These are phyloP conservation scores for Dothidotthia symphoricarpi DNA, from an alignment of 2,329 filamentous ascomycete genomes.

Conservation along the genomic window DNA sequence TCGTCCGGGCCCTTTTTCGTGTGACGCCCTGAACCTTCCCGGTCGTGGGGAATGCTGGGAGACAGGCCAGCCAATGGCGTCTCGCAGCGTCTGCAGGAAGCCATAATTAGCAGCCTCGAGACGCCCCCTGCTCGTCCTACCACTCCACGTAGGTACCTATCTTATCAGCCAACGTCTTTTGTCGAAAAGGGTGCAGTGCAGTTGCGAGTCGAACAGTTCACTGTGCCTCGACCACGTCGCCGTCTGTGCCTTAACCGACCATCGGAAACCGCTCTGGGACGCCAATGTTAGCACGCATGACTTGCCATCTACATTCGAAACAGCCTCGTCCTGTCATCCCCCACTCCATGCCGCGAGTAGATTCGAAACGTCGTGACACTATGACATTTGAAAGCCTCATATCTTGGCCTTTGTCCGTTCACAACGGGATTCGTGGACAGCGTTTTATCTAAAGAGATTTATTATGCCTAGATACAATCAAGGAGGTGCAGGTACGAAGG, in stretches of 20 bases:
- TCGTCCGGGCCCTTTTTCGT: constrained; percentile 6
- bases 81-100: background rate
- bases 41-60: background rate
- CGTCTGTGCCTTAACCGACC: background rate
- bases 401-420: no score
- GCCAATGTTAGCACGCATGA: constrained; percentile 28
- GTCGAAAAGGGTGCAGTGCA: no score
- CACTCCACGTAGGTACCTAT: no score
- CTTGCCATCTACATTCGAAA: constrained; percentile 22
- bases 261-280: constrained; percentile 26
- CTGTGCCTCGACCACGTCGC: no score
- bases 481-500: constrained; percentile 17
- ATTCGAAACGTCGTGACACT: constrained; percentile 7
- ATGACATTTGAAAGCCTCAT: no score
- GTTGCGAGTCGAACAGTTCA: no score
- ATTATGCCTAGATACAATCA: no score
- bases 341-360: constrained; percentile 2
- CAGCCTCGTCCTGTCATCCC: constrained; percentile 15
- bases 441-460: no score
- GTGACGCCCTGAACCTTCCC: constrained; percentile 8
- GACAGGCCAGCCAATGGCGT: constrained; percentile 6
- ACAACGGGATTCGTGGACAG: no score
- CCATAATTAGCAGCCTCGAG: constrained; percentile 13
- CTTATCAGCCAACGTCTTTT: no score
- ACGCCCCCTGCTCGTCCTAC: background rate